Evolutionary conservation across 2,329 filamentous ascomycete genomes (phyloP).

Genomic region (Sporothrix variecibatus): DNA sequence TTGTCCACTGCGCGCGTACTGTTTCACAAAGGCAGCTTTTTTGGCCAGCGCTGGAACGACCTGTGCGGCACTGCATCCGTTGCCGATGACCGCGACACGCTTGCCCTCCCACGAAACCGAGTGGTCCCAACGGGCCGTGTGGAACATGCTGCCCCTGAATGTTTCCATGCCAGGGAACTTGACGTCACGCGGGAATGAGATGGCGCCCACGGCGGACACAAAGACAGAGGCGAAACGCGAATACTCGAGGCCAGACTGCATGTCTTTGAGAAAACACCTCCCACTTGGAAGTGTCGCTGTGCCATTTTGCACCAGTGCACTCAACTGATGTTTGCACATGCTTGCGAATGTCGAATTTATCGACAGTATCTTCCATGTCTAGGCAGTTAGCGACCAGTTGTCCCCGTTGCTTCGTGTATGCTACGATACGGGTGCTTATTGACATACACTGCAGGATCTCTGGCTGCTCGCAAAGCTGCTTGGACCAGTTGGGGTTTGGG

Average conservation of each 20-base stretch:
- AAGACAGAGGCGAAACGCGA: background rate
- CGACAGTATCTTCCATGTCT: background rate
- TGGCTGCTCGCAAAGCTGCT: slow-evolving; percentile 52
- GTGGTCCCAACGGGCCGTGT: background rate
- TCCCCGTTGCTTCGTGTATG: background rate
- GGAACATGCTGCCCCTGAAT: background rate
- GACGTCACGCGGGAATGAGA: background rate
- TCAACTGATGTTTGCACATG: background rate
- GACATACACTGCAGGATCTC: slow-evolving; percentile 53
- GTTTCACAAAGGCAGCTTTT: slow-evolving; percentile 32
- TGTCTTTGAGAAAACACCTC: background rate
- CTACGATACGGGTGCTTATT: slow-evolving; percentile 43
- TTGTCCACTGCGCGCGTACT: background rate
- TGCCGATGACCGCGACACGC: slow-evolving; percentile 62
- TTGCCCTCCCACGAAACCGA: slow-evolving; percentile 50
- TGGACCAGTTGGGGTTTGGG: slow-evolving; percentile 53
- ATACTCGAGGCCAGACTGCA: background rate
- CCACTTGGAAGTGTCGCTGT: background rate
- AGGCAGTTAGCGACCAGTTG: background rate
- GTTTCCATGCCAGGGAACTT: background rate
- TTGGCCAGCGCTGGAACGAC: slow-evolving; percentile 48
- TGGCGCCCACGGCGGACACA: background rate
- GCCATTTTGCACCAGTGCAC: background rate
- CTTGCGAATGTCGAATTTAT: background rate
- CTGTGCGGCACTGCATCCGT: slow-evolving; percentile 64